These are phyloP conservation scores for Andrographis paniculata DNA, from an alignment of 305 asterid genomes.

Conservation along the genomic window DNA sequence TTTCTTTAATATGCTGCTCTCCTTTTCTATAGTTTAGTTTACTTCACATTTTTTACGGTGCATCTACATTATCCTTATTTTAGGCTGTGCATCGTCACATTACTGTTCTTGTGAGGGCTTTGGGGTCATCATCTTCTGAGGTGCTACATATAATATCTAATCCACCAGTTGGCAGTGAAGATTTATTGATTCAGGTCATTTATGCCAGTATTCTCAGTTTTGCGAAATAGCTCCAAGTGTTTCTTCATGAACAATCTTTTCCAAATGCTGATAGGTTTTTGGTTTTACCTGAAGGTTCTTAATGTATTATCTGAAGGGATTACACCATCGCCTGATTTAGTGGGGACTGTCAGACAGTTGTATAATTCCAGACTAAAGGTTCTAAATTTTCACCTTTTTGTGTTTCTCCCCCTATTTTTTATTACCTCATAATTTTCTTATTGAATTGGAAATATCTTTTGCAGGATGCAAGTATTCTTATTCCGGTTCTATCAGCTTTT, in stretches of 20 bases:
- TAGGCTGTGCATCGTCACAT: conserved; percentile 97
- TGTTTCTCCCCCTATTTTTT: conserved; percentile 5
- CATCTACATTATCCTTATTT: conserved; percentile 14
- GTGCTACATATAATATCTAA: conserved; percentile 71
- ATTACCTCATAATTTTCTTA: conserved; percentile 13
- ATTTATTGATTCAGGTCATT: conserved; percentile 67
- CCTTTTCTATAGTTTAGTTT: conserved; percentile 12
- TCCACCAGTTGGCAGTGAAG: conserved; percentile 94
- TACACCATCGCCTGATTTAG: conserved; percentile 71
- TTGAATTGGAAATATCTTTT: conserved; percentile 22
- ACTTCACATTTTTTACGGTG: conserved; percentile 16
- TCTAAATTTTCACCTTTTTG: conserved; percentile 10
- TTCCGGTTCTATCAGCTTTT: conserved; percentile 82
- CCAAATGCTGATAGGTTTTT: conserved; percentile 20
- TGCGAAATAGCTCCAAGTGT: conserved; percentile 5
- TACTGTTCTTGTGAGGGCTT: conserved; percentile 65
- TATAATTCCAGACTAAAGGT: conserved; percentile 91
- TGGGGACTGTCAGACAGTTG: conserved; percentile 67
- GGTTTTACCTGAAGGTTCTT: conserved; percentile 53
- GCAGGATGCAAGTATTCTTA: conserved; percentile 96
- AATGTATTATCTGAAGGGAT: conserved; percentile 74
- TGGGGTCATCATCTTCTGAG: conserved; percentile 61
- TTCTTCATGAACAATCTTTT: conserved; percentile 20
- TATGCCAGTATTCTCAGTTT: conserved; percentile 17
- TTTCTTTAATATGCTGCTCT: conserved; percentile 6